Conservation (phyloP, 2,329 filamentous ascomycete genomes). For the Onygena corvina region DNA sequence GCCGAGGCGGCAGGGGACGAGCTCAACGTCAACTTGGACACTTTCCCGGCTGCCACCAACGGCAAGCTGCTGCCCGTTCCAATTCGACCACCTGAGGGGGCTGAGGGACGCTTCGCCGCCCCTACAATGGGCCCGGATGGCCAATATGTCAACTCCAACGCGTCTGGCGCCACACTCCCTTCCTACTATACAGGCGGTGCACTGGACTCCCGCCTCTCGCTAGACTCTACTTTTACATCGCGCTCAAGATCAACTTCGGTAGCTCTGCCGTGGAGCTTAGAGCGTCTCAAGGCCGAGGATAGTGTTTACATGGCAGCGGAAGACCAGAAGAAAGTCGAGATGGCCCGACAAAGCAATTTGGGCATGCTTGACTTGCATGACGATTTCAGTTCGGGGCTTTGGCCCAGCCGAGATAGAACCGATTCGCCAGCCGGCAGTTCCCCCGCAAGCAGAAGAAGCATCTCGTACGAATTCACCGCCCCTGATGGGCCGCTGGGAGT, state of each 20-base stretch:
- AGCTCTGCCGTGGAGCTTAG: constrained; percentile 55
- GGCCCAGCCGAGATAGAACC: neutral
- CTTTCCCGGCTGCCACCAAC: constrained; percentile 47
- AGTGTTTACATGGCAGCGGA: constrained; percentile 56
- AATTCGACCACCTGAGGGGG: constrained; percentile 59
- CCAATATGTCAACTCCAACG: constrained; percentile 58
- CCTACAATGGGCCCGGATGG: constrained; percentile 56
- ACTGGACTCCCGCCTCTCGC: constrained; percentile 49
- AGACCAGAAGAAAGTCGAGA: constrained; percentile 60
- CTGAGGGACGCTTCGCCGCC: constrained; percentile 69
- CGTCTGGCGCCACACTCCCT: constrained; percentile 50
- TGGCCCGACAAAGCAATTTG: constrained; percentile 42
- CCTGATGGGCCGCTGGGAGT: constrained; percentile 26
- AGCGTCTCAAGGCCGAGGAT: constrained; percentile 65
- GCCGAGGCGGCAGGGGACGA: constrained; percentile 73
- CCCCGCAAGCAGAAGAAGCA: neutral
- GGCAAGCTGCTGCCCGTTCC: constrained; percentile 42
- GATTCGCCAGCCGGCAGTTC: neutral
- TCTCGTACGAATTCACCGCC: constrained; percentile 4
- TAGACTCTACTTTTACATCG: constrained; percentile 52
- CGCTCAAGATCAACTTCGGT: constrained; percentile 45
- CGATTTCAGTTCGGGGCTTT: neutral
- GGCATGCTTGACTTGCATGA: neutral
- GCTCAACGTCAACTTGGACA: constrained; percentile 77
- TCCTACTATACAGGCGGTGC: constrained; percentile 37